phyloP scores from a whole-genome alignment of 2,329 filamentous ascomycete genomes.

The Hypoxylon sp. region DNA sequence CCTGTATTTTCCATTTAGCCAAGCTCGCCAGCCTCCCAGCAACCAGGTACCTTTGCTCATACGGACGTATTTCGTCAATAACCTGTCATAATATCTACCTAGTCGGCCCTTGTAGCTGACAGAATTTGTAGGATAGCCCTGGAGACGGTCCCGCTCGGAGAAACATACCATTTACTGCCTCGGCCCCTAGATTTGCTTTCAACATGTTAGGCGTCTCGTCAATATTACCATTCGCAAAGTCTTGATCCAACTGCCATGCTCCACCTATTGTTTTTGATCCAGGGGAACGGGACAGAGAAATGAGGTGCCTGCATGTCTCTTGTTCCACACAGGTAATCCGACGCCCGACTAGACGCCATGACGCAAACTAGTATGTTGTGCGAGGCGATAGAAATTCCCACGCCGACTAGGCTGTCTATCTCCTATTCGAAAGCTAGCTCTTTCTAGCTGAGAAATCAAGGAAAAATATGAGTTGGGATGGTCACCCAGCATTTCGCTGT shows the following conservation, averaged over 20 bases:
- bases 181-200: slow-evolving; percentile 12
- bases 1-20: slow-evolving; percentile 13
- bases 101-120: slow-evolving; percentile 14
- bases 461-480: slow-evolving; percentile 25
- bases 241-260: slow-evolving; percentile 1
- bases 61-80: slow-evolving; percentile 19
- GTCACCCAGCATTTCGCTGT: slow-evolving; percentile 42
- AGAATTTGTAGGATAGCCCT: slow-evolving; percentile 15
- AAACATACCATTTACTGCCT: slow-evolving; percentile 14
- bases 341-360: slow-evolving; percentile 27
- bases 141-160: slow-evolving; percentile 3
- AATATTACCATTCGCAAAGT: slow-evolving; percentile 11
- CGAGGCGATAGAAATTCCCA: slow-evolving; percentile 29
- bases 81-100: slow-evolving; percentile 14
- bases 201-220: slow-evolving; percentile 5
- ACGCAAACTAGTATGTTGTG: slow-evolving; percentile 38
- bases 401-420: slow-evolving; percentile 1
- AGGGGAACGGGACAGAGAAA: slow-evolving; percentile 20
- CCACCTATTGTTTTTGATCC: slow-evolving; percentile 26
- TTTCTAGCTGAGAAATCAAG: slow-evolving; percentile 27
- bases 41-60: slow-evolving; percentile 4
- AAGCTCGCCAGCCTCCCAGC: slow-evolving; percentile 9
- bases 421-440: slow-evolving; percentile 10
- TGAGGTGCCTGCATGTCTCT: slow-evolving; percentile 24
- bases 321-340: slow-evolving; percentile 30